phyloP scores from a whole-genome alignment of 2,329 filamentous ascomycete species.

The Emericellopsis atlantica region DNA sequence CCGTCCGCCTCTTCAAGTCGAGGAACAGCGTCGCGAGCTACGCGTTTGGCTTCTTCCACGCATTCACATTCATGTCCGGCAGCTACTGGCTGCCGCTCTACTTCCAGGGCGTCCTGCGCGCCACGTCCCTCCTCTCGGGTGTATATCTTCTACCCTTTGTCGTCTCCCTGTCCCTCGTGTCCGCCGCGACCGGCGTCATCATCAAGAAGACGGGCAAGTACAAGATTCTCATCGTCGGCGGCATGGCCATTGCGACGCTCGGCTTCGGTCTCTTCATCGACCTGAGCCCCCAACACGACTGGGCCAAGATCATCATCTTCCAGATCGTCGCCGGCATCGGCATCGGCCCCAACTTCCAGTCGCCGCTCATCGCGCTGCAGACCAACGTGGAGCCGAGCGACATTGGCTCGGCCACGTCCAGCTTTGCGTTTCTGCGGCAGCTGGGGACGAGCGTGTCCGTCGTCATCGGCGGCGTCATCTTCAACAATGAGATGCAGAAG shows the following conservation, averaged over 20 bases:
- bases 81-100: conserved; percentile 78
- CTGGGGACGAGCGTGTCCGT: conserved; percentile 56
- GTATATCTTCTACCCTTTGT: conserved; percentile 64
- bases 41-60: conserved; percentile 57
- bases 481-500: conserved; percentile 60
- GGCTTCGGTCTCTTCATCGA: conserved; percentile 54
- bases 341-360: conserved; percentile 57
- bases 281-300: conserved; percentile 41
- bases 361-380: conserved; percentile 56
- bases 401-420: conserved; percentile 56
- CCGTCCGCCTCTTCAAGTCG: conserved; percentile 55
- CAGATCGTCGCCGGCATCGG: conserved; percentile 53
- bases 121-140: conserved; percentile 57
- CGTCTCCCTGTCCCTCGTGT: conserved; percentile 51
- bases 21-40: conserved; percentile 55
- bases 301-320: conserved; percentile 44
- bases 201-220: conserved; percentile 57
- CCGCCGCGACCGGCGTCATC: conserved; percentile 40
- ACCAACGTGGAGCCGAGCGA: conserved; percentile 47
- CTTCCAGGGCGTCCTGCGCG: conserved; percentile 64
- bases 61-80: conserved; percentile 63
- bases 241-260: conserved; percentile 45
- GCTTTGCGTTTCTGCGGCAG: conserved; percentile 56
- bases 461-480: conserved; percentile 66
- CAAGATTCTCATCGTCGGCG: conserved; percentile 44